Evolutionary conservation across 371 early-diverging fungal genomes (phyloP), one percentile per base, ranked within the genome.

Genomic region (Mucor plumbeus): DNA sequence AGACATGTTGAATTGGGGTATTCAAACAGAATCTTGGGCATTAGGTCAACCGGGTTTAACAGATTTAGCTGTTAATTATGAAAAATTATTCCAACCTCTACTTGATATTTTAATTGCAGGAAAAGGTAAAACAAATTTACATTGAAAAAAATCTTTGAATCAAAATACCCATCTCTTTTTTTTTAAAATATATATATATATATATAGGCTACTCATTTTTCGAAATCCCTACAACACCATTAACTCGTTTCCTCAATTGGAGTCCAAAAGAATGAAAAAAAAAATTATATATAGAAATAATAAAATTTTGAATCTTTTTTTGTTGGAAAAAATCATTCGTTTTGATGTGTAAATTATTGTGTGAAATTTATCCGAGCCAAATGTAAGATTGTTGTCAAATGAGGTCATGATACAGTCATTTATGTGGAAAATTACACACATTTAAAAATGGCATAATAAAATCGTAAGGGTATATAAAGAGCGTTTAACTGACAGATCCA

Each of bases 181-280:
- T n/a, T n/a, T n/a, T n/a, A n/a, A n/a, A n/a, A n/a, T n/a, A n/a
- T n/a, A n/a, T n/a, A n/a, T n/a, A n/a, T n/a, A n/a, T n/a, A n/a
- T 50, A 56, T 54, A 26, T 71, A 81, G 79, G 74, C 11, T 81
- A 81, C 59, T 81, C 81, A 10, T 81, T 81, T 59, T 81, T 81
- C 59, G 81, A 81, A 59, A 73, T 78, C 44, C 81, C 81, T 17
- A 75, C 77, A 38, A 77, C 81, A n/a, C 73, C 70, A 63, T 64
- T 81, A 19, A 77, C 79, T 15, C 71, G 81, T 17, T 77, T 78
- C 60, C 73, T 81, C 64, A 65, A 65, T 38, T 81, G 81, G 81
- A 76, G 76, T 36, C 75, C 75, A 26, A 79, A 76, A 70, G 48
- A 59, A 21, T 72, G 64, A 69, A 53, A 43, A 34, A 31, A 44